phyloP scores from a whole-genome alignment of 106 monocot species.

The Phalaenopsis aphrodite region DNA sequence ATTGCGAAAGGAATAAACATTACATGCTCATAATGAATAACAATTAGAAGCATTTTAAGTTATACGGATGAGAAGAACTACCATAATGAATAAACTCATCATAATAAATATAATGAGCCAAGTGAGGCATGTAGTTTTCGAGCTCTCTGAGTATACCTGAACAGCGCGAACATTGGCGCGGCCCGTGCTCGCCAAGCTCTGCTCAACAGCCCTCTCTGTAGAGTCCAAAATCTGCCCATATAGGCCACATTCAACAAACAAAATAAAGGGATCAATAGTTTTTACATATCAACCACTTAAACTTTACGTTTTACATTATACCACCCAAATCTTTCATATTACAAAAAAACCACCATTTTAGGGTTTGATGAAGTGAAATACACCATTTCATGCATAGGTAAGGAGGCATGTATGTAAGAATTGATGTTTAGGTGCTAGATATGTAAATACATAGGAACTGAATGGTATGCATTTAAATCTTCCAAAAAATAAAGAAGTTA shows the following conservation, averaged over 20 bases:
- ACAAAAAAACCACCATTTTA: too few species aligned
- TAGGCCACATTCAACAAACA: not conserved
- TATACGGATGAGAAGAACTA: conserved; percentile 79
- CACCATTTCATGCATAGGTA: too few species aligned
- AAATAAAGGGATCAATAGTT: not conserved
- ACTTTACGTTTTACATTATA: too few species aligned
- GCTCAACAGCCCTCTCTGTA: conserved; percentile 80
- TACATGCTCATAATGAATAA: too few species aligned
- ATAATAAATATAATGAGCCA: conserved; percentile 69
- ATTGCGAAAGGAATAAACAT: too few species aligned
- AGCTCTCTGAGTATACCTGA: conserved; percentile 57
- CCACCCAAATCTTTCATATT: too few species aligned
- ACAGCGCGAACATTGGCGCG: conserved; percentile 56
- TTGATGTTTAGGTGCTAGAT: not conserved
- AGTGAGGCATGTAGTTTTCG: conserved; percentile 74
- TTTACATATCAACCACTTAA: too few species aligned
- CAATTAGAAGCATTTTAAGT: conserved; percentile 25
- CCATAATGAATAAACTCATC: conserved; percentile 69
- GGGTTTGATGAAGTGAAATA: too few species aligned
- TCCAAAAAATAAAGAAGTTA: not conserved
- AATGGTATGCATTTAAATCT: not conserved
- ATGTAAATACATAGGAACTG: not conserved
- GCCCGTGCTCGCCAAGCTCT: conserved; percentile 81
- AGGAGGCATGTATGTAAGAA: too few species aligned
- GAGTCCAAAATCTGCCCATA: conserved; percentile 68